These are phyloP conservation scores for Colletotrichum agaves DNA, from an alignment of 2,329 filamentous ascomycete genomes.

Conservation along the genomic window DNA sequence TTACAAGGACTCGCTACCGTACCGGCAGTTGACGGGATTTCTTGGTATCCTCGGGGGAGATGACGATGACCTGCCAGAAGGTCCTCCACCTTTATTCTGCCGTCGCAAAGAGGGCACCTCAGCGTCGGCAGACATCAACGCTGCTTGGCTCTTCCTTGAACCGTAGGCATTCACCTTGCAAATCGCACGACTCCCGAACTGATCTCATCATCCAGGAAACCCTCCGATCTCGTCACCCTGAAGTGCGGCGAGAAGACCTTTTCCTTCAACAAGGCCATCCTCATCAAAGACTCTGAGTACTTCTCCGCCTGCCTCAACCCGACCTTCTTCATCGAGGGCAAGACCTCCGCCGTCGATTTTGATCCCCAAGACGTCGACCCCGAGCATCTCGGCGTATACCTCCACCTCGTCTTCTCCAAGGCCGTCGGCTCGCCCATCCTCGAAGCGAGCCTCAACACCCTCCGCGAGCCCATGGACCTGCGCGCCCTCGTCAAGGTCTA, in stretches of 20 bases:
- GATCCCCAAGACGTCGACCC: neutral
- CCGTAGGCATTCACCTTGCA: neutral
- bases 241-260: neutral
- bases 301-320: neutral
- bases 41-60: too few relatives aligned
- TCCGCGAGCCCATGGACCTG: too few relatives aligned
- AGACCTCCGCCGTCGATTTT: neutral
- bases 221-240: neutral
- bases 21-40: too few relatives aligned
- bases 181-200: neutral
- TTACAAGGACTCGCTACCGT: too few relatives aligned
- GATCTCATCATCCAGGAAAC: accelerated
- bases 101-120: too few relatives aligned
- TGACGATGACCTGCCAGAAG: too few relatives aligned
- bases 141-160: neutral
- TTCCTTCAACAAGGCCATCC: neutral
- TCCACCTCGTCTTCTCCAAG: neutral
- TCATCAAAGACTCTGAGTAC: neutral
- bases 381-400: neutral
- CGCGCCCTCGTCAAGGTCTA: too few relatives aligned
- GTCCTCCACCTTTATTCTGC: too few relatives aligned
- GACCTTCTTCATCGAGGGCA: neutral
- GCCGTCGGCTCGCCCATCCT: neutral
- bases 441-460: neutral
- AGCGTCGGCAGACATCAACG: neutral